These are phyloP conservation scores for Ensete ventricosum DNA, from an alignment of 176 grass and related monocot genomes.

Conservation along the genomic window DNA sequence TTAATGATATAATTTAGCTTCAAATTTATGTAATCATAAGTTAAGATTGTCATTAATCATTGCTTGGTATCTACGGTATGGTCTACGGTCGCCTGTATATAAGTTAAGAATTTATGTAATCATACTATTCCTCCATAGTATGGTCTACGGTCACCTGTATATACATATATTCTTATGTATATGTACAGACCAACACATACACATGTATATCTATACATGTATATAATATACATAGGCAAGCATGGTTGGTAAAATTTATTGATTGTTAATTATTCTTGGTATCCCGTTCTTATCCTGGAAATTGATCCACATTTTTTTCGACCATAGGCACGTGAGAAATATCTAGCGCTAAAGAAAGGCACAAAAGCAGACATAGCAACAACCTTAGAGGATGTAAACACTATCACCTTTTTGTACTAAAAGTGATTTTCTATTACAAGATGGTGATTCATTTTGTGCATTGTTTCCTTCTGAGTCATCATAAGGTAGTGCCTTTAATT, in stretches of 20 bases:
- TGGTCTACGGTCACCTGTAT: too few species aligned
- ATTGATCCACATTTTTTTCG: conserved; percentile 9
- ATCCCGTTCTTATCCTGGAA: not conserved
- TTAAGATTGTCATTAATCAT: too few species aligned
- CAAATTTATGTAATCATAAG: too few species aligned
- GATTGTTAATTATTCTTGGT: not conserved
- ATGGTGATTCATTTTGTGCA: not conserved
- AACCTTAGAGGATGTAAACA: conserved; percentile 75
- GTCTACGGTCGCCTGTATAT: too few species aligned
- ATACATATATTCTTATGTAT: too few species aligned
- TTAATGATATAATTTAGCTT: too few species aligned
- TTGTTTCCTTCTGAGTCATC: not conserved
- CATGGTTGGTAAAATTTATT: not conserved
- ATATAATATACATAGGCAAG: too few species aligned
- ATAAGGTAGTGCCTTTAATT: not conserved
- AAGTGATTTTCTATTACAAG: not conserved
- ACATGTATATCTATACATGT: too few species aligned
- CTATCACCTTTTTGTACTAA: not conserved
- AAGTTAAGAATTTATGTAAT: too few species aligned
- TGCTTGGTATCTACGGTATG: too few species aligned
- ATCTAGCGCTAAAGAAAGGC: conserved; percentile 85
- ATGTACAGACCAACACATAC: too few species aligned
- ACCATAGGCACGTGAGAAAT: conserved; percentile 70
- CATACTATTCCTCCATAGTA: too few species aligned
- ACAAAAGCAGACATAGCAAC: conserved; percentile 66